These are phyloP conservation scores for Kwoniella sp. DNA, from an alignment of 768 basidiomycete genomes.

Conservation along the genomic window DNA sequence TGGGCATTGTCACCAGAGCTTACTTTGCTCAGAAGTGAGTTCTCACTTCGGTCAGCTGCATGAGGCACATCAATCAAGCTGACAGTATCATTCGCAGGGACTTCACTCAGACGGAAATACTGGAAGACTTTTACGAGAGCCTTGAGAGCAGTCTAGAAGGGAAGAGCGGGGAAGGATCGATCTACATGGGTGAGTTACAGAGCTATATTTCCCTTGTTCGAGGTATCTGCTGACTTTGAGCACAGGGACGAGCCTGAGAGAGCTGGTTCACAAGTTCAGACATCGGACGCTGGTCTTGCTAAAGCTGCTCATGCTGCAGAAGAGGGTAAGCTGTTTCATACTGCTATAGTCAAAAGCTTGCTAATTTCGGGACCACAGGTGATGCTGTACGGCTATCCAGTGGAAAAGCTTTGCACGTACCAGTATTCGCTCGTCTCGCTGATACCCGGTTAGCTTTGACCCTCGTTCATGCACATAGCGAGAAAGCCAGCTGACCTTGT, in stretches of 20 bases:
- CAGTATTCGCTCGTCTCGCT: slow-evolving; percentile 96
- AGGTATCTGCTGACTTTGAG: slow-evolving; percentile 34
- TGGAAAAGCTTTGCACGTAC: slow-evolving; percentile 92
- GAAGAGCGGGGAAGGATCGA: slow-evolving; percentile 85
- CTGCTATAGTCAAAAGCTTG: not conserved
- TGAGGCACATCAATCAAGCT: slow-evolving; percentile 2
- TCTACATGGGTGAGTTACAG: slow-evolving; percentile 81
- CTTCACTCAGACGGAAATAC: slow-evolving; percentile 80
- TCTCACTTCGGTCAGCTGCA: not conserved
- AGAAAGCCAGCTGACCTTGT: slow-evolving; percentile 14
- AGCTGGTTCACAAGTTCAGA: slow-evolving; percentile 89
- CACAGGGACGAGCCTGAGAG: slow-evolving; percentile 68
- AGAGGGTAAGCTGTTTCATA: slow-evolving; percentile 64
- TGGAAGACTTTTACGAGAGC: slow-evolving; percentile 81
- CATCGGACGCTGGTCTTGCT: slow-evolving; percentile 90
- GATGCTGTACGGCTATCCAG: slow-evolving; percentile 95
- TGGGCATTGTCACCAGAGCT: slow-evolving; percentile 90
- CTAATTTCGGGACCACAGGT: slow-evolving; percentile 62
- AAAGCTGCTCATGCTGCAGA: slow-evolving; percentile 91
- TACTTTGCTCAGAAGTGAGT: slow-evolving; percentile 78
- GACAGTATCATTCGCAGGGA: slow-evolving; percentile 61
- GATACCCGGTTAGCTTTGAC: slow-evolving; percentile 70
- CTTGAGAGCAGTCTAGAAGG: slow-evolving; percentile 73
- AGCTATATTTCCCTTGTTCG: not conserved
- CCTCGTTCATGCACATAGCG: not conserved